These are phyloP conservation scores for Taphrina wiesneri DNA, from an alignment of 1,139 yeast species.

Conservation along the genomic window DNA sequence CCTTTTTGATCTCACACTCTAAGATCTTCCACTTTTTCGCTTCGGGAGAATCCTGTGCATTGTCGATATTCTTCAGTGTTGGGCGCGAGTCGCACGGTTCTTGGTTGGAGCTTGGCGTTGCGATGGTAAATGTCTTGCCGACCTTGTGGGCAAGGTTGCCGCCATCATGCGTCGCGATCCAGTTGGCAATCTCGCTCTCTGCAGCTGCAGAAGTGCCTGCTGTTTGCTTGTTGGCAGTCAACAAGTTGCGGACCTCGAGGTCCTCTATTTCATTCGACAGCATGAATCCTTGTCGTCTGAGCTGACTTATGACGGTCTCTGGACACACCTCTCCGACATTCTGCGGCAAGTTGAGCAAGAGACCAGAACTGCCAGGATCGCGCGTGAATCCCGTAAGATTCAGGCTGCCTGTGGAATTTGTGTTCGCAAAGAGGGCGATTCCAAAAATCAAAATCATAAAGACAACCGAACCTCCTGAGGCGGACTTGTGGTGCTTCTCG, in stretches of 20 bases:
- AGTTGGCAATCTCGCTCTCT: background rate
- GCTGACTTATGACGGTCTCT: conserved; percentile 10
- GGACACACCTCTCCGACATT: conserved; percentile 15
- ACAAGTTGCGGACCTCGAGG: conserved; percentile 5
- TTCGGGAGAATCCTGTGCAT: background rate
- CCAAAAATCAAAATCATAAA: conserved; percentile 27
- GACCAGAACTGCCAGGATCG: conserved; percentile 5
- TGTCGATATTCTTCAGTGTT: background rate
- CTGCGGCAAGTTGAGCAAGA: conserved; percentile 8
- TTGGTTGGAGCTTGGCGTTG: background rate
- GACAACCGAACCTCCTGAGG: conserved; percentile 23
- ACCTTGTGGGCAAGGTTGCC: background rate
- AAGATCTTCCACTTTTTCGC: background rate
- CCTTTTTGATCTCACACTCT: conserved; percentile 4
- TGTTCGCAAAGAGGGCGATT: conserved; percentile 28
- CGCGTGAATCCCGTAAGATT: conserved; percentile 1
- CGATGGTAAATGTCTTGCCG: conserved; percentile 9
- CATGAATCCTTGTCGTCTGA: conserved; percentile 9
- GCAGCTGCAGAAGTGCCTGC: background rate
- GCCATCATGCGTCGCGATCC: conserved; percentile 8
- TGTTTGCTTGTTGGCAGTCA: background rate
- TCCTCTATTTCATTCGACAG: conserved; percentile 9
- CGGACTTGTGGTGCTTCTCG: conserved; percentile 9
- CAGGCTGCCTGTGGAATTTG: conserved; percentile 3
- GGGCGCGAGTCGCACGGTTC: background rate